Evolutionary conservation across 208 protist species (phyloP), one percentile per base, ranked within the genome.

Genomic region (Entamoeba histolytica): DNA sequence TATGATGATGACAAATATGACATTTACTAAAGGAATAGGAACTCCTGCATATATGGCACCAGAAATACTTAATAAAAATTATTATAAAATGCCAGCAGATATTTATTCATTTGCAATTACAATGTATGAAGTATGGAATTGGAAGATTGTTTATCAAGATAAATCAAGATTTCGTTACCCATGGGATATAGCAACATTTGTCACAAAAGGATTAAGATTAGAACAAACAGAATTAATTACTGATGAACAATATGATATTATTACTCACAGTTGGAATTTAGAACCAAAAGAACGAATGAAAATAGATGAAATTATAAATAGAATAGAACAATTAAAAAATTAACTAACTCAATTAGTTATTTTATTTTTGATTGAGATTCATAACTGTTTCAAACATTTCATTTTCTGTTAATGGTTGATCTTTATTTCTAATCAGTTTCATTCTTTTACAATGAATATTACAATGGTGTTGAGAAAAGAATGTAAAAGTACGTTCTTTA

Each of bases 31-130:
- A 87, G 61, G 61, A 28, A 73, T 51, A n/a, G 92, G 87, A 31
- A 94, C 93, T 44, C 93, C 93, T 57, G 10, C 17, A 23, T 91
- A 91, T 39, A 91, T 91, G 69, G 69, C 69, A 28, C 69, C 69
- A 28, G 69, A 91, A 91, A 91, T 91, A 19, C 10, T 91, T 12
- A 10, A 44, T 8, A 44, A 10, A 15, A 23, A 47, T 15, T 1
- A 10, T 91, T 91, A 91, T 91, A 23, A 35, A 15, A 91, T 35
- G 7, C 10, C 19, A 15, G 15, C 23, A 35, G 69, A 91, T 91
- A 39, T 91, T 15, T 91, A 15, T 23, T n/a, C 69, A 12, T 35
- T 91, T 91, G 69, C 14, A 12, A 0, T 23, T n/a, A 44, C n/a
- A 91, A 12, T 91, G 19, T 91, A 28, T 44, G 69, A 91, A 39